phyloP scores from a whole-genome alignment of 176 grass and related monocot genomes.

The Carex myosuroides region DNA sequence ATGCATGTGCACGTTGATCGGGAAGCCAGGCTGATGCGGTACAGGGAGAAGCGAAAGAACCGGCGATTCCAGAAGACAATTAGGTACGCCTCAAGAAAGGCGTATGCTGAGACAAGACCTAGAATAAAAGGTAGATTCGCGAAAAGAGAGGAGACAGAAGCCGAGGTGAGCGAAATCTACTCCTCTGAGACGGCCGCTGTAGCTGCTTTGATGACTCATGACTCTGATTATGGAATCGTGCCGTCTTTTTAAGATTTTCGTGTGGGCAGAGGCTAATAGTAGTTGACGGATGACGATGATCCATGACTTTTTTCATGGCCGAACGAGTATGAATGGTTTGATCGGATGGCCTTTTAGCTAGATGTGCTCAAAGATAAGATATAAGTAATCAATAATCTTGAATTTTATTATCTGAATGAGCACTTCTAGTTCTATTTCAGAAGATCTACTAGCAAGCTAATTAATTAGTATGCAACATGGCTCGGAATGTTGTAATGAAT shows the following conservation, averaged over 20 bases:
- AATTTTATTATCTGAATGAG: not conserved
- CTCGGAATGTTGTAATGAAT: not conserved
- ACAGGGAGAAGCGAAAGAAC: constrained; percentile 83
- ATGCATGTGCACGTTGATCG: constrained; percentile 29
- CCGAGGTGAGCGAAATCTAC: constrained; percentile 46
- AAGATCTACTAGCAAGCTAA: not conserved
- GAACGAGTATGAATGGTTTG: not conserved
- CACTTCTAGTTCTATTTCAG: not conserved
- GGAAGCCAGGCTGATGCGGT: constrained; percentile 66
- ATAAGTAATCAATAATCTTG: not conserved
- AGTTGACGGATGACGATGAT: not conserved
- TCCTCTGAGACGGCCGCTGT: constrained; percentile 45
- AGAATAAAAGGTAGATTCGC: constrained; percentile 77
- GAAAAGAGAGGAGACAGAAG: constrained; percentile 39
- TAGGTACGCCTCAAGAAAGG: constrained; percentile 78
- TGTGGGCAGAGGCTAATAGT: not conserved
- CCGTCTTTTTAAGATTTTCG: constrained; percentile 34
- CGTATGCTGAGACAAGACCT: constrained; percentile 69
- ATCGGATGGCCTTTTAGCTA: not conserved
- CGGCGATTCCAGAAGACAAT: constrained; percentile 83
- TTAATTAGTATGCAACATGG: not conserved
- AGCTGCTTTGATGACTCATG: constrained; percentile 45
- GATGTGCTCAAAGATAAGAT: not conserved
- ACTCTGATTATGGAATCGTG: constrained; percentile 55
- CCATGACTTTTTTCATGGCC: not conserved